Base-by-base conservation (phyloP, 1,284 basidiomycete genomes). In the Polyporus tsugae region DNA sequence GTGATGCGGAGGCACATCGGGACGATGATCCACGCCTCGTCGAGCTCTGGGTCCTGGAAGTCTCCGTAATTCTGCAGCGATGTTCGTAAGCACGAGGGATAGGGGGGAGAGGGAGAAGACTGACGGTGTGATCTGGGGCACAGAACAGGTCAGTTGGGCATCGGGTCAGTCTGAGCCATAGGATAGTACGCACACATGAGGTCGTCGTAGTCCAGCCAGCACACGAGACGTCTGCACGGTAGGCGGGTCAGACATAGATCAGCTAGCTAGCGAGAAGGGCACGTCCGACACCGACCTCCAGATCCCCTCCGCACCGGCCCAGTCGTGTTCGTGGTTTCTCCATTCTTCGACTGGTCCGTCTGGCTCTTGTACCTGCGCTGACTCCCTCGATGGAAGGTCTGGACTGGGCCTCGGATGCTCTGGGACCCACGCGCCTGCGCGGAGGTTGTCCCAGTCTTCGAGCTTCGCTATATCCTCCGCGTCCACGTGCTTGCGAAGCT, bases 171-270 rank as follows among this genome's bases (percentile, higher is more conserved):
- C 6, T 10, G 0, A 29, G 6, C 22, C 6, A 5, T 5, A 17
- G 13, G 52, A 0, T n/a, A n/a, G n/a, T 4, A 67, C 86, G 75
- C 71, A 88, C 87, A 75, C 5, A 87, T 74, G 2, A 89, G 72
- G 68, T 88, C 85, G 33, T 81, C 80, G 72, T 89, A 89, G 70
- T 86, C 86, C 73, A 89, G 78, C 88, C 88, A 89, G 64, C 84
- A 88, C 11, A 88, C 83, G 49, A 83, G 84, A 15, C 88, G 84
- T 67, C 87, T 89, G 67, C 7, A 13, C 17, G 63, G 35, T 29
- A 5, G 41, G 19, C 4, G 29, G 38, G 41, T 52, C 6, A 46
- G 60, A 10, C 17, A 15, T 4, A 39, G 29, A 29, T n/a, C n/a
- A n/a, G n/a, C 29, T 2, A 29, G 29, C 29, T 29, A 29, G 29